These are phyloP conservation scores for Schwanniomyces occidentalis DNA, from an alignment of 805 yeast genomes.

Conservation along the genomic window DNA sequence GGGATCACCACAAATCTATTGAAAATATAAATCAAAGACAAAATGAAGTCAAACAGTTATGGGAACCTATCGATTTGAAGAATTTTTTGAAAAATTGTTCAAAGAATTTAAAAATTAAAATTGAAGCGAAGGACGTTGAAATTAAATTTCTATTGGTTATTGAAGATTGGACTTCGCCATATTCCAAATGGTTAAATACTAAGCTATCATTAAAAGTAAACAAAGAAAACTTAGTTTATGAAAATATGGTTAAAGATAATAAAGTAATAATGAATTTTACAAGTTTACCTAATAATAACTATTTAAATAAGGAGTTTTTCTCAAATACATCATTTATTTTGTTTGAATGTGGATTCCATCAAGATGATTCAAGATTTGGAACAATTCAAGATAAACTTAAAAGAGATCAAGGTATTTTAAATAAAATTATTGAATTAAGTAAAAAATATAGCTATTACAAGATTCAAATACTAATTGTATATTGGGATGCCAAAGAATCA, in stretches of 20 bases:
- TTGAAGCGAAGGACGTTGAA: conserved; percentile 19
- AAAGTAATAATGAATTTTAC: conserved; percentile 33
- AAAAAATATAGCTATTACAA: conserved; percentile 36
- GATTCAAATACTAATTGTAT: conserved; percentile 40
- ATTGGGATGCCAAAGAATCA: conserved; percentile 38
- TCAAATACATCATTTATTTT: conserved; percentile 43
- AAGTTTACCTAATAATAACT: conserved; percentile 42
- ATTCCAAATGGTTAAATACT: conserved; percentile 51
- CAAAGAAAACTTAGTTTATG: conserved; percentile 24
- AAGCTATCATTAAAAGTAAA: conserved; percentile 42
- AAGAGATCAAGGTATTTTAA: conserved; percentile 37
- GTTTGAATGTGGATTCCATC: conserved; percentile 52
- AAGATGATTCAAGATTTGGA: conserved; percentile 11
- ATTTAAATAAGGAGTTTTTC: conserved; percentile 38
- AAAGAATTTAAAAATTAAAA: conserved; percentile 22
- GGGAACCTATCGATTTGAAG: conserved; percentile 49
- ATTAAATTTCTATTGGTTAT: conserved; percentile 44
- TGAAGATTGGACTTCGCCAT: conserved; percentile 48
- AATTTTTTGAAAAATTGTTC: conserved; percentile 30
- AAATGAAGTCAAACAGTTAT: conserved; percentile 37
- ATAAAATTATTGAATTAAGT: conserved; percentile 34
- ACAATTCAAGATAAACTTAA: conserved; percentile 31
- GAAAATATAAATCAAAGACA: conserved; percentile 27
- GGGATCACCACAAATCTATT: conserved; percentile 8
- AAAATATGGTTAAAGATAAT: conserved; percentile 21